A percentile compares a stretch with the other conserved stretches of the same genome.
Conservation (phyloP, 1,284 basidiomycete genomes). For the Neotropicomus parvogracilis region DNA sequence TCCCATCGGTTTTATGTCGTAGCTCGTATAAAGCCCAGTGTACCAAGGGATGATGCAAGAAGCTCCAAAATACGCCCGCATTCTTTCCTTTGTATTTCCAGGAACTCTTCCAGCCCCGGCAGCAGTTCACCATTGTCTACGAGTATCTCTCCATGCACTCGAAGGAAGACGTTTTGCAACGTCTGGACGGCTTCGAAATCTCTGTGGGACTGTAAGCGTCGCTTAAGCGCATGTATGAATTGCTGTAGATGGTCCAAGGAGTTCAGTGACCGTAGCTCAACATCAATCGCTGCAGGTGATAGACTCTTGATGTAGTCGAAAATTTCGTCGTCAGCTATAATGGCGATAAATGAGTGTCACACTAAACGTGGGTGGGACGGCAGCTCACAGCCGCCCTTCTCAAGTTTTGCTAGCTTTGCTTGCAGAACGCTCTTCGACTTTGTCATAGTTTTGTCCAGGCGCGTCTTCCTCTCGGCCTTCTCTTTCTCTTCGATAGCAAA, state of each 20-base stretch:
- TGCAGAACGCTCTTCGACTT: constrained; percentile 73
- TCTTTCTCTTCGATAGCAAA: constrained; percentile 60
- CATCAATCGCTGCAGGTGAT: constrained; percentile 86
- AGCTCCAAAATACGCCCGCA: constrained; percentile 70
- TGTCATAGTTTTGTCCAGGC: constrained; percentile 52
- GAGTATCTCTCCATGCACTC: constrained; percentile 81
- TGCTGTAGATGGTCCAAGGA: constrained; percentile 60
- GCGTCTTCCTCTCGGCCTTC: constrained; percentile 45
- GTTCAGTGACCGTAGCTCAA: constrained; percentile 83
- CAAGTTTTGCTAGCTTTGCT: constrained; percentile 57
- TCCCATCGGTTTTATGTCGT: constrained; percentile 31
- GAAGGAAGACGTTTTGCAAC: constrained; percentile 80
- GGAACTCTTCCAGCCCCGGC: constrained; percentile 52
- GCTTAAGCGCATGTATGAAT: constrained; percentile 75
- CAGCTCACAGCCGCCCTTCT: constrained; percentile 65
- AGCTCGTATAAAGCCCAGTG: constrained; percentile 63
- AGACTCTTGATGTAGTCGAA: constrained; percentile 86
- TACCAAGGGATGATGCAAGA: constrained; percentile 67
- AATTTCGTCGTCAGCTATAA: constrained; percentile 64
- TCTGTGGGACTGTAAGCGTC: constrained; percentile 71
- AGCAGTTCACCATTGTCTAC: constrained; percentile 66
- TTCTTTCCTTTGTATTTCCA: constrained; percentile 66
- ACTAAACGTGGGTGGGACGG: background rate
- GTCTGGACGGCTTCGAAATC: constrained; percentile 98
- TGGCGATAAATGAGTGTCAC: constrained; percentile 1